phyloP scores from a whole-genome alignment of 768 basidiomycete species.

The Suillus subluteus region DNA sequence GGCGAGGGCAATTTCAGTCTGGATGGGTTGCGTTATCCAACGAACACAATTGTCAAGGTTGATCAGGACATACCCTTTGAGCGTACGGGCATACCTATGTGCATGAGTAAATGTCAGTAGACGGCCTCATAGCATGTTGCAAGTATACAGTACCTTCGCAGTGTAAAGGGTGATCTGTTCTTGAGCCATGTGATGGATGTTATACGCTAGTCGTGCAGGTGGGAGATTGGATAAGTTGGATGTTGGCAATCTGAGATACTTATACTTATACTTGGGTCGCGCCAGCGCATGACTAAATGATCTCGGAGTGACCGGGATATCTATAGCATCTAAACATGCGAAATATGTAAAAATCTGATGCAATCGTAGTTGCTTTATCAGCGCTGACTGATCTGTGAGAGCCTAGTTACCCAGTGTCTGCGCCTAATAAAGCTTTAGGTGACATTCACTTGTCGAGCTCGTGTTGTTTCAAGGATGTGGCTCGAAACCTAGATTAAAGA shows the following conservation, averaged over 20 bases:
- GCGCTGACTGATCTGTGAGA: background rate
- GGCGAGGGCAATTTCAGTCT: conserved; percentile 65
- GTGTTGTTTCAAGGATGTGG: background rate
- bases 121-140: background rate
- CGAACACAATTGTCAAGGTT: background rate
- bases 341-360: background rate
- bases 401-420: no score
- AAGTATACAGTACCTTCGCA: conserved; percentile 42
- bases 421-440: background rate
- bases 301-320: background rate
- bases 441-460: background rate
- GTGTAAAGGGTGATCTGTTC: conserved; percentile 48
- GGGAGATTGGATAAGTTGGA: background rate
- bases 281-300: background rate
- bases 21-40: background rate
- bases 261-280: conserved; percentile 1
- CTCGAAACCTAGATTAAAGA: background rate
- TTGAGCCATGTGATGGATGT: conserved; percentile 4
- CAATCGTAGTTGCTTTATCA: background rate
- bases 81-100: conserved; percentile 60
- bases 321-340: no score
- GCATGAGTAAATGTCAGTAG: conserved; percentile 9
- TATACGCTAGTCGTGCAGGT: background rate
- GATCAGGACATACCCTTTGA: conserved; percentile 47
- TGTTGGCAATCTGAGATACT: background rate